Base-by-base conservation (phyloP, 257 asterid species). In the Verbascum thapsus region DNA sequence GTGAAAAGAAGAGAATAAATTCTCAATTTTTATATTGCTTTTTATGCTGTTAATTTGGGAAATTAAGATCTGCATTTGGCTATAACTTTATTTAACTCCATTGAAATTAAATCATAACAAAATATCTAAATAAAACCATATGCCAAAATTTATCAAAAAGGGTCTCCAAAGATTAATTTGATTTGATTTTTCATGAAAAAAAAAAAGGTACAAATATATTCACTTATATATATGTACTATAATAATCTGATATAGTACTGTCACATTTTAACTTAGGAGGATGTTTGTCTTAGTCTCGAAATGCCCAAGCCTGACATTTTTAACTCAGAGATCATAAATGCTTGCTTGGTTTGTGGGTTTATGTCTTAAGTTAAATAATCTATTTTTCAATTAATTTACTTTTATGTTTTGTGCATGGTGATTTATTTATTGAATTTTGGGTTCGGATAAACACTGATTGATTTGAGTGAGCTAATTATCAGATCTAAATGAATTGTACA, bases 1-100 rank as follows among this genome's bases (percentile, higher is more conserved):
- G 58, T 39, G 47, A 62, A 73, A 73, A 73, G 79, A 58, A 58
- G 66, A 34, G 64, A 54, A 37, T 72, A 52, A 18, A 64, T 17
- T 43, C 53, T 22, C 43, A 38, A 13, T 20, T 0, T 32, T 58
- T 10, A 5, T 17, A 19, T 20, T n/a, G n/a, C n/a, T 67, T 44
- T 42, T 30, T 3, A 7, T 15, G 17, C 2, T 32, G 44, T 44
- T 34, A 26, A 37, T 55, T 23, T 35, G 40, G 3, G 52, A 41
- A 61, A 51, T 60, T 30, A 39, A 32, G 23, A 51, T 40, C 34
- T 64, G 32, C 32, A 26, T 26, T 26, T 26, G 32, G 32, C 32
- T 26, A 26, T 2, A 26, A 26, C 5, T 26, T 26, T n/a, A n/a
- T n/a, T n/a, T n/a, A n/a, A n/a, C n/a, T n/a, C n/a, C n/a, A n/a